A percentile compares a stretch with the other conserved stretches of the same genome.
Conservation (phyloP, 257 asterid genomes). For the Knoxia roxburghii region DNA sequence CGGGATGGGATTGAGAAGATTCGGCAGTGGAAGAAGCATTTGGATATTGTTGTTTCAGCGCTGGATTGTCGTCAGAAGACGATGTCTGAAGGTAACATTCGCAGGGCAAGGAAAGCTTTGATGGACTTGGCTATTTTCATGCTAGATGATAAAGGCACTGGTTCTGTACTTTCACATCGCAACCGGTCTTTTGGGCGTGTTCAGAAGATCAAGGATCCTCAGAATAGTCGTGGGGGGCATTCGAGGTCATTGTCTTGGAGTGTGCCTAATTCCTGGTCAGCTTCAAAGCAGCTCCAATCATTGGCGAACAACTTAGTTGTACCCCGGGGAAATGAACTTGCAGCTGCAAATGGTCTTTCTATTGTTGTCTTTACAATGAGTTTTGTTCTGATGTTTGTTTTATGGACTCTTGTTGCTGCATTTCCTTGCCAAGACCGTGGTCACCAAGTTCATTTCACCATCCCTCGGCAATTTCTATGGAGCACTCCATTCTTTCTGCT, state of each 20-base stretch:
- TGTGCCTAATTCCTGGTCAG: slow-evolving; percentile 84
- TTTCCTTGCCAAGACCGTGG: slow-evolving; percentile 92
- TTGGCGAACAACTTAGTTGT: slow-evolving; percentile 57
- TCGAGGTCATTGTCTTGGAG: slow-evolving; percentile 94
- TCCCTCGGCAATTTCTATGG: slow-evolving; percentile 77
- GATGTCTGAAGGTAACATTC: slow-evolving; percentile 63
- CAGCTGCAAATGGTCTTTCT: slow-evolving; percentile 62
- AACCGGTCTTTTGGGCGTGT: slow-evolving; percentile 73
- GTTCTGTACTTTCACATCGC: slow-evolving; percentile 53
- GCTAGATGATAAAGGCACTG: slow-evolving; percentile 71
- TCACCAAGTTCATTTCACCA: slow-evolving; percentile 44
- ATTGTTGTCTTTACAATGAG: slow-evolving; percentile 61
- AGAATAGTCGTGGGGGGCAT: slow-evolving; percentile 44
- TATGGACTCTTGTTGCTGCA: slow-evolving; percentile 83
- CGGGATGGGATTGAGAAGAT: slow-evolving; percentile 83
- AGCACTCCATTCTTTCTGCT: slow-evolving; percentile 48
- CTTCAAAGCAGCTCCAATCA: slow-evolving; percentile 84
- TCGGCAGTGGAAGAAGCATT: slow-evolving; percentile 71
- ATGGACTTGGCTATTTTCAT: slow-evolving; percentile 70
- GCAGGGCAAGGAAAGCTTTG: slow-evolving; percentile 75
- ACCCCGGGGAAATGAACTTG: slow-evolving; percentile 62
- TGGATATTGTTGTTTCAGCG: slow-evolving; percentile 64
- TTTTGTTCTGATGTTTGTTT: slow-evolving; percentile 62
- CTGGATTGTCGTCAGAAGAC: slow-evolving; percentile 39
- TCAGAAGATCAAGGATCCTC: slow-evolving; percentile 55